These are phyloP conservation scores for Aspergillus asperescens DNA, from an alignment of 495 filamentous ascomycete species.

Conservation along the genomic window DNA sequence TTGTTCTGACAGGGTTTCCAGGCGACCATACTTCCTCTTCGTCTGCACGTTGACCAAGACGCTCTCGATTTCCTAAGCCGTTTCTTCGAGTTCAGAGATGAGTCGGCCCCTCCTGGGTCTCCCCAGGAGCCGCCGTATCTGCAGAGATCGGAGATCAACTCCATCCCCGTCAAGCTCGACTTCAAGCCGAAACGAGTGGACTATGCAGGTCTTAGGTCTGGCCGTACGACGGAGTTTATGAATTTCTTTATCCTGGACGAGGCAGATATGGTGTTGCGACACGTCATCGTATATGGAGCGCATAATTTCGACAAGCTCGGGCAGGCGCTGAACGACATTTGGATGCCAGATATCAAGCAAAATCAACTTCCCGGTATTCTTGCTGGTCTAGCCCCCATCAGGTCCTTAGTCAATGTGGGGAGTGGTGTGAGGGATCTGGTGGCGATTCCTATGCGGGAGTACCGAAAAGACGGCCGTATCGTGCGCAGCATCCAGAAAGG, in stretches of 20 bases:
- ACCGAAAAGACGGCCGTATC: conserved; percentile 87
- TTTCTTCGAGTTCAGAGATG: conserved; percentile 97
- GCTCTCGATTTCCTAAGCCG: conserved; percentile 94
- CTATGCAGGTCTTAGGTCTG: conserved; percentile 89
- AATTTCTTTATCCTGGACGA: conserved; percentile 94
- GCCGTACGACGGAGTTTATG: conserved; percentile 98
- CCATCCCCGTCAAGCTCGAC: conserved; percentile 77
- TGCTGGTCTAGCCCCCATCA: conserved; percentile 82
- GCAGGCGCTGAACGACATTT: conserved; percentile 86
- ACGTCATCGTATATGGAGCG: conserved; percentile 87
- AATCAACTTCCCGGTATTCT: conserved; percentile 88
- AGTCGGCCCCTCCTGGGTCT: conserved; percentile 47
- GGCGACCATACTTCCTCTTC: conserved; percentile 77
- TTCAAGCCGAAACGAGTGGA: conserved; percentile 98
- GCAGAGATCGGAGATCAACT: conserved; percentile 81
- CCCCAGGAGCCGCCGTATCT: conserved; percentile 78
- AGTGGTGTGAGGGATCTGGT: conserved; percentile 80
- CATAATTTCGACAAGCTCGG: conserved; percentile 85
- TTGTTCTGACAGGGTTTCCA: conserved; percentile 18
- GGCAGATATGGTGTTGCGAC: conserved; percentile 78
- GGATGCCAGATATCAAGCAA: conserved; percentile 89
- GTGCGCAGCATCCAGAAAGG: conserved; percentile 90
- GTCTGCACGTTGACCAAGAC: conserved; percentile 96
- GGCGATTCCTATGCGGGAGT: conserved; percentile 84
- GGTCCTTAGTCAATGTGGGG: conserved; percentile 84